Evolutionary conservation across 179 eudicot species (phyloP), one percentile per base, ranked within the genome.

Genomic region (Actinidia arguta): DNA sequence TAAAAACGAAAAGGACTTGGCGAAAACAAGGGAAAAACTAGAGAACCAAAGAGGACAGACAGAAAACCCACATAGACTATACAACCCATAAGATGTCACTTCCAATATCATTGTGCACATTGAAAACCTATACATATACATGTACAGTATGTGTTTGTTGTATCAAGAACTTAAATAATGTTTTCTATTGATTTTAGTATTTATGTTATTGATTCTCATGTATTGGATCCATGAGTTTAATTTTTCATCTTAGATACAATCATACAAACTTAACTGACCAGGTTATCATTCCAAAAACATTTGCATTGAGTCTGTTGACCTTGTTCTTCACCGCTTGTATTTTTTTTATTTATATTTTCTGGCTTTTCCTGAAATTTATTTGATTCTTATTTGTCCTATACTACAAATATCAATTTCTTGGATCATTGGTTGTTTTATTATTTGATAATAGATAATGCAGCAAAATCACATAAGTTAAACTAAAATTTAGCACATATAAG

Each of bases 1-100:
- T n/a, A n/a, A n/a, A n/a, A n/a, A n/a, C n/a, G n/a, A n/a, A n/a
- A n/a, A n/a, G n/a, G n/a, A n/a, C n/a, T n/a, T n/a, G n/a, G n/a
- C n/a, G n/a, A n/a, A n/a, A n/a, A n/a, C n/a, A n/a, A n/a, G n/a
- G n/a, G n/a, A n/a, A n/a, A n/a, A n/a, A n/a, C n/a, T n/a, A n/a
- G n/a, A n/a, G n/a, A n/a, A n/a, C n/a, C n/a, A n/a, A n/a, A n/a
- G n/a, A n/a, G n/a, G n/a, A n/a, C n/a, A n/a, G n/a, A n/a, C n/a
- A n/a, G n/a, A n/a, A n/a, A n/a, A n/a, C n/a, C n/a, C n/a, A n/a
- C n/a, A n/a, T n/a, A n/a, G n/a, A n/a, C n/a, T n/a, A n/a, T n/a
- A n/a, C n/a, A n/a, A n/a, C n/a, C n/a, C n/a, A n/a, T n/a, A 89
- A 61, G n/a, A 96, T 92, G 86, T 96, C 99, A 87, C 99, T 95